Percentiles rank a stretch among this genome's conserved stretches.
Conservation (phyloP, 2,329 filamentous ascomycete species). For the Niveomyces coronatus region DNA sequence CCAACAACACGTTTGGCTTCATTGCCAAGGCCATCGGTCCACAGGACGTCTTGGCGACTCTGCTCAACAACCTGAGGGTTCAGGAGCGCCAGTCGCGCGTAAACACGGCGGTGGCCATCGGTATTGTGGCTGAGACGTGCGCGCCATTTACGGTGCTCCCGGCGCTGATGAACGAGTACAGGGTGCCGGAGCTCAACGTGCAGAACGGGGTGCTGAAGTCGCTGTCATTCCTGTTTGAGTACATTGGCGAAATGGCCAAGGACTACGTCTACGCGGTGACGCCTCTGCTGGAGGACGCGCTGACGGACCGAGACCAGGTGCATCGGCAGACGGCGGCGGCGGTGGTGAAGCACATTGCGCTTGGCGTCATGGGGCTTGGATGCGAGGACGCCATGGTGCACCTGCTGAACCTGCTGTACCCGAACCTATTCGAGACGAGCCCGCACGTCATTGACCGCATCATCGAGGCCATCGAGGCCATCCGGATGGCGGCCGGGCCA, state of each 20-base stretch:
- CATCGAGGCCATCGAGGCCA: slow-evolving; percentile 92
- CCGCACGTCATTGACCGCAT: slow-evolving; percentile 98
- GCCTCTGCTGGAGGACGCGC: slow-evolving; percentile 86
- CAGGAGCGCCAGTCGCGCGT: slow-evolving; percentile 97
- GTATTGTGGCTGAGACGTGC: slow-evolving; percentile 96
- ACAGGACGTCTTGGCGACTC: slow-evolving; percentile 88
- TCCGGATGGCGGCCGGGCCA: slow-evolving; percentile 85
- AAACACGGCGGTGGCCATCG: slow-evolving; percentile 96
- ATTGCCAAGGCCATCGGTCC: slow-evolving; percentile 98
- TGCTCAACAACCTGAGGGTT: slow-evolving; percentile 92
- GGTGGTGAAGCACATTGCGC: slow-evolving; percentile 94
- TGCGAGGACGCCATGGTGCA: slow-evolving; percentile 99
- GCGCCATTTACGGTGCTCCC: slow-evolving; percentile 98
- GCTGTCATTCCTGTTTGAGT: slow-evolving; percentile 94
- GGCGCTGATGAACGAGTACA: slow-evolving; percentile 98
- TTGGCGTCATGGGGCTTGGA: slow-evolving; percentile 93
- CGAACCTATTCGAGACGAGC: slow-evolving; percentile 94
- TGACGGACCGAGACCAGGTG: slow-evolving; percentile 96
- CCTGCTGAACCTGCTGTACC: slow-evolving; percentile 88
- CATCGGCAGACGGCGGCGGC: slow-evolving; percentile 93
- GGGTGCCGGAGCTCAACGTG: slow-evolving; percentile 94
- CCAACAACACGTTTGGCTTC: slow-evolving; percentile 99
- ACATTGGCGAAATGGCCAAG: slow-evolving; percentile 99
- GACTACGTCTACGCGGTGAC: slow-evolving; percentile 99
- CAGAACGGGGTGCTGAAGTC: slow-evolving; percentile 98